Conservation (phyloP, 306 rosid species). For the Astragalus membranaceus region DNA sequence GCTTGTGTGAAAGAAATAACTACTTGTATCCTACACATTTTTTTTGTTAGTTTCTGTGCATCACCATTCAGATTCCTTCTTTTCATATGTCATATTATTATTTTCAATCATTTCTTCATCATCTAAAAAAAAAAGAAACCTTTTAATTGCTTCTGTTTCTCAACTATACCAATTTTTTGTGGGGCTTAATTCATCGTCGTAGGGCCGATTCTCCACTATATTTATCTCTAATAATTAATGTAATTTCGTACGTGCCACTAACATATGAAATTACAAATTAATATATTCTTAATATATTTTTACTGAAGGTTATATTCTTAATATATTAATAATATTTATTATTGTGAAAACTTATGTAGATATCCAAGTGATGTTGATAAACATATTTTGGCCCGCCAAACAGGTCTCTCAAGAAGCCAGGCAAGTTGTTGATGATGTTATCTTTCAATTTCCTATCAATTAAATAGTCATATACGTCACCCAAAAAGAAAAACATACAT, state of each 20-base stretch:
- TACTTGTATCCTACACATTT: slow-evolving; percentile 2
- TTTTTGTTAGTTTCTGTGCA: slow-evolving; percentile 53
- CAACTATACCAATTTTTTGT: slow-evolving; percentile 17
- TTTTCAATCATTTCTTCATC: slow-evolving; percentile 35
- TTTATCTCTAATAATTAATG: slow-evolving; percentile 16
- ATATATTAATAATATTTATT: not conserved
- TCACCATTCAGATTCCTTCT: slow-evolving; percentile 62
- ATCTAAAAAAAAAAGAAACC: not conserved
- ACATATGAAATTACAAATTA: too few species aligned
- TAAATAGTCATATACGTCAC: not conserved
- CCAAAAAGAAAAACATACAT: not conserved
- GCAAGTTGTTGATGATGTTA: slow-evolving; percentile 49
- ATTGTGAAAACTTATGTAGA: slow-evolving; percentile 38
- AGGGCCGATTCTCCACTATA: slow-evolving; percentile 24
- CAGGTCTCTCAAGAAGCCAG: slow-evolving; percentile 99
- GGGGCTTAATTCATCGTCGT: slow-evolving; percentile 25
- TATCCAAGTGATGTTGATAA: slow-evolving; percentile 97
- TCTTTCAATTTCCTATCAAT: not conserved
- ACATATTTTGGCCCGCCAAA: slow-evolving; percentile 93
- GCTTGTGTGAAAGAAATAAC: slow-evolving; percentile 10
- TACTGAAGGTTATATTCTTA: slow-evolving; percentile 14
- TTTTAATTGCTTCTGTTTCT: not conserved
- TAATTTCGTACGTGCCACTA: not conserved
- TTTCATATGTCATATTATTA: slow-evolving; percentile 18
- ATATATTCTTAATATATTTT: too few species aligned